Base-by-base conservation (phyloP, 208 protist genomes). In the Acanthamoeba triangularis region DNA sequence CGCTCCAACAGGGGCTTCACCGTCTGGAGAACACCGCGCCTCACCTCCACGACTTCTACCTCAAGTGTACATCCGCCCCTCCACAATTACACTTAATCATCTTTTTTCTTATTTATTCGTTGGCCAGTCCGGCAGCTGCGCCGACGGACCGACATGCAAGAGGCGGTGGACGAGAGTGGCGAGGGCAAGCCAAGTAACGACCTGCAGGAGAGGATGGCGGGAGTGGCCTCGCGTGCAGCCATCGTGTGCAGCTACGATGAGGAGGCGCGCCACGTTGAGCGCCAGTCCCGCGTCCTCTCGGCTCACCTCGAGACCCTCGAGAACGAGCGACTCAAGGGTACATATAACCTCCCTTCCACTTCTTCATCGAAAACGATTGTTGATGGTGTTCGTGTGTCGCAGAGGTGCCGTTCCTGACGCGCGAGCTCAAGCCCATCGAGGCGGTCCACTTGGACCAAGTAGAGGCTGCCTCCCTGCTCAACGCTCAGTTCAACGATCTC, bases 241-340 rank as follows among this genome's bases (percentile, higher is more conserved):
- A 90, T 90, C 20, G 82, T 90, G 82, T 90, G 82, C 56, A 69
- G 54, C 23, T 90, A 90, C 33, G 82, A 90, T 3, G 82, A 90
- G 30, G 82, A 90, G 82, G 82, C 82, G 1, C 49, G 56, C 33
- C 82, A 90, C 54, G 33, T 90, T 13, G 82, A 69, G 54, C 49
- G 54, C 49, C 82, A 65, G 33, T 2, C 82, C 13, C 49, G 56
- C 33, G 56, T 90, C 23, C 56, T 90, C 41, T 25, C 74, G 49
- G 56, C 41, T 20, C 56, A 90, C 41, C 82, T 90, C 56, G 49
- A 54, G 82, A 90, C 37, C 10, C 82, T 90, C 30, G 56, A 90
- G n/a, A 90, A 90, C 56, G 82, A 90, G 7, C 82, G 82, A 59
- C 37, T 90, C 14, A 67, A 90, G 49, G 82, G 82, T 65, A 90